These are phyloP conservation scores for Mycena rosella DNA, from an alignment of 768 basidiomycete species.

Conservation along the genomic window DNA sequence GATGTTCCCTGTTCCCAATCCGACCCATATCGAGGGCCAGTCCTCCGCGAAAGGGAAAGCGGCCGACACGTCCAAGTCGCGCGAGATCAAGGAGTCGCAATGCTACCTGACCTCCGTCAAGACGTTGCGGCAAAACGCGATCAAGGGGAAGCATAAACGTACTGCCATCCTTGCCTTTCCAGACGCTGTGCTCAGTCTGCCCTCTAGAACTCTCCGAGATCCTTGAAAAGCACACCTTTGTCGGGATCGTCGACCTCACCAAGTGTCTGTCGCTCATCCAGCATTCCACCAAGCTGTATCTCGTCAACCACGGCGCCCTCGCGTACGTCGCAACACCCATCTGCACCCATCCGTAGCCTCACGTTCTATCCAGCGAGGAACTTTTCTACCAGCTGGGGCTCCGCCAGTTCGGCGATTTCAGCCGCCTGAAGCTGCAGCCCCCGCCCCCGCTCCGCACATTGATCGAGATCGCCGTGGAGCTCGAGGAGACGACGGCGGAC, in stretches of 20 bases:
- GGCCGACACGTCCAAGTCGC: conserved; percentile 46
- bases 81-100: conserved; percentile 78
- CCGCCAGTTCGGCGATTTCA: conserved; percentile 89
- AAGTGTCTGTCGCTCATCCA: conserved; percentile 87
- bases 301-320: conserved; percentile 87
- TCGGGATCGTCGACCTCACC: conserved; percentile 87
- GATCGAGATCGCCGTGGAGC: conserved; percentile 82
- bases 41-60: conserved; percentile 36
- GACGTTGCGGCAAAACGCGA: conserved; percentile 69
- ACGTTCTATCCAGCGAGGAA: conserved; percentile 74
- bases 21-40: conserved; percentile 55
- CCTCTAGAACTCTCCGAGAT: conserved; percentile 83
- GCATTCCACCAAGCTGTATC: conserved; percentile 88
- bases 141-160: conserved; percentile 80
- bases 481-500: conserved; percentile 68
- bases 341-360: neutral
- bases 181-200: neutral
- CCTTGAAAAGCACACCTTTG: conserved; percentile 88
- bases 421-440: conserved; percentile 84
- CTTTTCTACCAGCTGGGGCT: conserved; percentile 95
- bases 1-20: conserved; percentile 84
- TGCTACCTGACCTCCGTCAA: conserved; percentile 84
- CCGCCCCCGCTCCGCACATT: conserved; percentile 79
- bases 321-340: conserved; percentile 67
- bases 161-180: conserved; percentile 41